Evolutionary conservation across 2,329 filamentous ascomycete genomes (phyloP).

Genomic region (Botrytis medusae): DNA sequence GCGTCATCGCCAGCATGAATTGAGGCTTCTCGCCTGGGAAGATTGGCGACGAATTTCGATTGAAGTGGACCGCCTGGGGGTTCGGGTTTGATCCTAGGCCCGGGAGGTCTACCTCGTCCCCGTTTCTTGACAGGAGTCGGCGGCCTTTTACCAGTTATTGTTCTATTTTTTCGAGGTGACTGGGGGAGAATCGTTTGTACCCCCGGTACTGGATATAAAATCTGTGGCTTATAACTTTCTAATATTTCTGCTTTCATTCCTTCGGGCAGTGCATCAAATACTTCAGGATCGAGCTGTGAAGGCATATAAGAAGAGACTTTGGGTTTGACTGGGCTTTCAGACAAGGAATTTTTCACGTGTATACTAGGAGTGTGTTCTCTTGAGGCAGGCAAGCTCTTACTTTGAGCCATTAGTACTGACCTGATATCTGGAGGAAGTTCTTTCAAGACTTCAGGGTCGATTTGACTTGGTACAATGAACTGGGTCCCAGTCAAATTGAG

Average conservation of each 20-base stretch:
- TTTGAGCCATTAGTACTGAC: constrained; percentile 67
- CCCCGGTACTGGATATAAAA: constrained; percentile 30
- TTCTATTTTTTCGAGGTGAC: constrained; percentile 58
- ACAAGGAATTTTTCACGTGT: constrained; percentile 37
- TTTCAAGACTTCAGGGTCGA: constrained; percentile 77
- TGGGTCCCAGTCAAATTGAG: constrained; percentile 86
- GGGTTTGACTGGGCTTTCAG: constrained; percentile 28
- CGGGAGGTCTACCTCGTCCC: constrained; percentile 43
- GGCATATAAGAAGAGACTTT: constrained; percentile 42
- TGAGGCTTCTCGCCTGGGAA: constrained; percentile 47
- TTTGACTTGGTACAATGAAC: constrained; percentile 82
- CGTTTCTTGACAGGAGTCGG: constrained; percentile 65
- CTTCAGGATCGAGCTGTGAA: constrained; percentile 81
- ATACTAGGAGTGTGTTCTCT: constrained; percentile 36
- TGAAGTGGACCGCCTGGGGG: constrained; percentile 14
- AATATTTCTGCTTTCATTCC: constrained; percentile 85
- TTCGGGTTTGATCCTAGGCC: constrained; percentile 34
- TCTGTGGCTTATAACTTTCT: constrained; percentile 58
- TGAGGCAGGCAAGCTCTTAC: constrained; percentile 35
- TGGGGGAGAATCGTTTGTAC: constrained; percentile 40
- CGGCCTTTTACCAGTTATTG: constrained; percentile 33
- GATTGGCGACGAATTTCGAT: constrained; percentile 15
- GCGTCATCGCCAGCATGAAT: constrained; percentile 68
- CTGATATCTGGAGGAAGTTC: constrained; percentile 84
- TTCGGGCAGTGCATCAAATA: constrained; percentile 78